Evolutionary conservation across 1,139 yeast species (phyloP), one percentile per base, ranked within the genome.

Genomic region (Scheffersomyces segobiensis): DNA sequence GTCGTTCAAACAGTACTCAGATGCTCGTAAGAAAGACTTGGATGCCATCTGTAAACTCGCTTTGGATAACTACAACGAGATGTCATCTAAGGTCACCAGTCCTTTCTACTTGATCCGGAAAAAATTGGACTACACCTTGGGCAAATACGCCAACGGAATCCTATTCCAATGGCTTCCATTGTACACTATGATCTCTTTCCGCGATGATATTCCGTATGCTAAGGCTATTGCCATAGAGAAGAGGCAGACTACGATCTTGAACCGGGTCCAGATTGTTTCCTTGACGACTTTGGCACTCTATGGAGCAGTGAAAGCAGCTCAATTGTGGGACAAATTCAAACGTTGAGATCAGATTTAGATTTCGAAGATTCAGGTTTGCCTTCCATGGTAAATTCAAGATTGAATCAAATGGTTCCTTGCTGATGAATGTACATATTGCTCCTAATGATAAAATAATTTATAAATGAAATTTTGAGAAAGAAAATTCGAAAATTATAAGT

Each of bases 161-260:
- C 70, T 86, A 19, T 86, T 87, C 60, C 74, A 72, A 51, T 92
- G 97, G 97, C 76, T 91, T 50, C 97, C 98, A 1, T 76, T 93
- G 67, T 93, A 93, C 72, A 87, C 97, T 10, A 93, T 93, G 98
- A 90, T 93, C 2, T 89, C 97, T 0, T 93, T 93, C 74, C 79
- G 97, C 62, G 87, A 89, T 14, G 97, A 93, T 67, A 89, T 93
- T 48, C 78, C 89, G 3, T 93, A 93, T 69, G 83, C 93, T 1
- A 79, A 80, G 57, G 97, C 97, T 0, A 80, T 91, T 22, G 73
- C 71, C n/a, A 80, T 80, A 22, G 85, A 83, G 58, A 73, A 71
- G 62, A 80, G 80, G 59, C 92, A 85, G 68, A 80, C 76, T 61
- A 76, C 66, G 55, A 81, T 84, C 46, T 68, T 86, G 53, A 67